A percentile compares a stretch with the other conserved stretches of the same genome.
phyloP scores from a whole-genome alignment of 495 filamentous ascomycete species.

The Trichodelitschia bisporula region DNA sequence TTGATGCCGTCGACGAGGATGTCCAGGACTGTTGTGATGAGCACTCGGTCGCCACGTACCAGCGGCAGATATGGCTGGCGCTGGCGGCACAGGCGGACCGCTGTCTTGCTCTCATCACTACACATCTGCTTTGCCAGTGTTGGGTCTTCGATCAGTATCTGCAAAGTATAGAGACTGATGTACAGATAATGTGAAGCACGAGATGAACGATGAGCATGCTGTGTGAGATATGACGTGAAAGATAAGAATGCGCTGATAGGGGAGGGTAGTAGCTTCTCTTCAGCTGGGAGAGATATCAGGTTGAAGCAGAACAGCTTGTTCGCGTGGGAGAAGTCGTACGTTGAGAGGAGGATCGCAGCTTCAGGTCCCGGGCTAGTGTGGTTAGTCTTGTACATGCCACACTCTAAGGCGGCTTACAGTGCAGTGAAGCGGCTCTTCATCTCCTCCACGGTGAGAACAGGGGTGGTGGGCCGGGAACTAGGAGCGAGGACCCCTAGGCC shows the following conservation, averaged over 20 bases:
- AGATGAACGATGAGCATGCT: slow-evolving; percentile 69
- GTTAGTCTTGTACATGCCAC: not conserved
- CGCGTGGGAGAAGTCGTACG: slow-evolving; percentile 80
- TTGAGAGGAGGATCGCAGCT: slow-evolving; percentile 54
- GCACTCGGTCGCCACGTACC: slow-evolving; percentile 39
- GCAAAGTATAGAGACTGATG: slow-evolving; percentile 58
- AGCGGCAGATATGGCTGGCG: slow-evolving; percentile 69
- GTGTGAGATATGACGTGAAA: slow-evolving; percentile 72
- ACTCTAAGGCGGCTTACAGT: slow-evolving; percentile 23
- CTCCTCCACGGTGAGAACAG: slow-evolving; percentile 36
- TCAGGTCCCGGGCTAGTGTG: slow-evolving; percentile 43
- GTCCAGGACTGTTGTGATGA: slow-evolving; percentile 57
- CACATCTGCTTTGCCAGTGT: slow-evolving; percentile 65
- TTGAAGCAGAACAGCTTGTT: slow-evolving; percentile 91
- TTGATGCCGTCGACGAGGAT: slow-evolving; percentile 74
- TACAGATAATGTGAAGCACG: slow-evolving; percentile 60
- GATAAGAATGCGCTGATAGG: slow-evolving; percentile 71
- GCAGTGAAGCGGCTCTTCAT: slow-evolving; percentile 51
- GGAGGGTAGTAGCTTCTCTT: slow-evolving; percentile 41
- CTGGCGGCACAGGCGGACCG: slow-evolving; percentile 73
- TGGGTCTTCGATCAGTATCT: slow-evolving; percentile 72
- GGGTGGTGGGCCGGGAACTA: slow-evolving; percentile 34
- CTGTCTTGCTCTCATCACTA: slow-evolving; percentile 48
- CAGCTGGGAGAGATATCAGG: slow-evolving; percentile 35
- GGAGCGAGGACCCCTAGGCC: slow-evolving; percentile 56